Evolutionary conservation across 352 stramenopile species (phyloP), one percentile per base, ranked within the genome.

Genomic region (Thraustochytrium sp.): DNA sequence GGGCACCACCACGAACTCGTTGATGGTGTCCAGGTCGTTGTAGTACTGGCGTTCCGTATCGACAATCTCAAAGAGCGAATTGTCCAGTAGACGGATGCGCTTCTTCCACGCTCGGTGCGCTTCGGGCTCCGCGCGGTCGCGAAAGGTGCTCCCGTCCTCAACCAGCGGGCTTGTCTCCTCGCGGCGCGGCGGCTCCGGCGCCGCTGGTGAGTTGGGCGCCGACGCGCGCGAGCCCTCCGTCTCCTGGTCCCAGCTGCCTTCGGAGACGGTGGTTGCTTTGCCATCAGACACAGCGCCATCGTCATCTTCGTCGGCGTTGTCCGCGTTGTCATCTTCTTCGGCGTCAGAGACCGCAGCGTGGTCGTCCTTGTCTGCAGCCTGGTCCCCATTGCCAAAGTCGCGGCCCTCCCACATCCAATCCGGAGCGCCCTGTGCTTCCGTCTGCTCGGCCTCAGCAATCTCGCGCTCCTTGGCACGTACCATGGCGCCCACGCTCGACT

Each of bases 21-120:
- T 61, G 53, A 80, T 80, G 23, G 53, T 62, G 49, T 61, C 68
- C 23, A 80, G 53, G 68, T 80, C 44, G 31, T 80, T 80, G 26
- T 37, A 80, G 68, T 63, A 80, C 34, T 49, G 34, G 4, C 68
- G 26, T 31, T 80, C 68, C 5, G 68, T 46, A 48, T 80, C 53
- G 51, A 72, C 38, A 29, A 64, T 34, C 34, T 80, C 68, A 34
- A 80, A 80, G 48, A 80, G 18, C 21, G 51, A 42, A 18, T 46
- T 61, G 34, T 80, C 68, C 5, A 65, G 26, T 0, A 63, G 37
- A 9, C n/a, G 34, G 5, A 80, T 18, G 11, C 68, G 42, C 51
- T 68, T 80, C 31, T 64, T 80, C 68, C 68, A 80, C 18, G n/a
- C 23, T 5, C 68, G 48, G 18, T 13, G 29, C 13, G 13, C 23